Percentiles rank a stretch among this genome's conserved stretches.
These are phyloP conservation scores for Arachnomyces sp. DNA, from an alignment of 2,329 filamentous ascomycete genomes.

Conservation along the genomic window DNA sequence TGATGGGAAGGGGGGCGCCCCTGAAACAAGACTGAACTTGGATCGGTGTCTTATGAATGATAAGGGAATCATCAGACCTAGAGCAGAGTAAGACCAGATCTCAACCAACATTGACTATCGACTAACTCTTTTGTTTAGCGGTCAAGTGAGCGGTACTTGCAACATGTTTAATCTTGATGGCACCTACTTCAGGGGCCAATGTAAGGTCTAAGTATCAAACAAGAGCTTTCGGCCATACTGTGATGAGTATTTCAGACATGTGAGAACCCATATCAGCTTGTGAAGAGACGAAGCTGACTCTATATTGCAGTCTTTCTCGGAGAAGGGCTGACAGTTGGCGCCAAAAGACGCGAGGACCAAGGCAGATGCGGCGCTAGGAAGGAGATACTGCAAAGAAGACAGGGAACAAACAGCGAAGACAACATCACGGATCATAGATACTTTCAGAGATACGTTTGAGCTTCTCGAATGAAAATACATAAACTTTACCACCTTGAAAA, in stretches of 20 bases:
- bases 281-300: slow-evolving; percentile 1
- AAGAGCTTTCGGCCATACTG: no score
- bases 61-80: neutral
- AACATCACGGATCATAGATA: no score
- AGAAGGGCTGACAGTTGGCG: neutral
- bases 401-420: no score
- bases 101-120: no score
- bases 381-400: no score
- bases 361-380: no score
- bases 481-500: no score
- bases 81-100: neutral
- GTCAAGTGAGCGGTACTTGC: neutral
- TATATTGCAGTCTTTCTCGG: slow-evolving; percentile 1
- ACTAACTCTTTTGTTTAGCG: neutral
- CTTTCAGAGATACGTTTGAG: no score
- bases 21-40: slow-evolving; percentile 1
- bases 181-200: neutral
- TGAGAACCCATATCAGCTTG: neutral
- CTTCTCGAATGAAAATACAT: no score
- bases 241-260: neutral
- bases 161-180: neutral
- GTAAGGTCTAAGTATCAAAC: neutral
- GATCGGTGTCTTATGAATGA: slow-evolving; percentile 1
- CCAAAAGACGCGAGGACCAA: no score
- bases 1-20: slow-evolving; percentile 1